Evolutionary conservation across 305 asterid genomes (phyloP), one percentile per base, ranked within the genome.

Genomic region (Fraxinus albicans): DNA sequence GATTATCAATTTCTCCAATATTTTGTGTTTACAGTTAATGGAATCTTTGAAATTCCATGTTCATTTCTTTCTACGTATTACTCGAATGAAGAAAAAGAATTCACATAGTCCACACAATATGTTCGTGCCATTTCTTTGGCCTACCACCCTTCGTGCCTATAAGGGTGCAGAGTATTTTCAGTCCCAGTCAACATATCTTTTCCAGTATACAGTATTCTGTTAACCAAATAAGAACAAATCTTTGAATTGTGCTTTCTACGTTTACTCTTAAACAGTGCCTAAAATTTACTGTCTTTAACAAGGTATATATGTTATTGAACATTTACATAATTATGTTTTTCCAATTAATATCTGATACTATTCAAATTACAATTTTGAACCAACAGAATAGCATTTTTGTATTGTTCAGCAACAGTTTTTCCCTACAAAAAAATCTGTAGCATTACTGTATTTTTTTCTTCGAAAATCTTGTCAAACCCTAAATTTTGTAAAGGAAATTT

Each of bases 361-460:
- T 70, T 42, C 69, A 29, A 86, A 80, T 81, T 79, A 78, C 79
- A 13, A 77, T 78, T 82, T 81, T 77, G 79, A 83, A 65, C 34
- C 79, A 78, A 29, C 87, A 38, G 38, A 36, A 38, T 76, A 70
- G 47, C 42, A 79, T 79, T 60, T 13, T 31, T 77, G 7, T 44
- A 81, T 80, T 87, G 87, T 91, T 90, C 88, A 85, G 75, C 92
- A 80, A 86, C 82, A 86, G 91, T 76, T 81, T 70, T 79, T 6
- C 38, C 79, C 81, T 42, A 9, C 47, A 74, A 60, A 42, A 40
- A 23, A 31, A 69, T 33, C 77, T 60, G 50, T 60, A 17, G 29
- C 44, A 4, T 13, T 19, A 44, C 35, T 29, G 42, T 35, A 29
- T 8, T 69, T 69, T 69, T 29, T 29, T 69, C 19, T 69, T 29